Evolutionary conservation across 176 grass and related monocot genomes (phyloP), one percentile per base, ranked within the genome.

Genomic region (Oryza glumipatula): DNA sequence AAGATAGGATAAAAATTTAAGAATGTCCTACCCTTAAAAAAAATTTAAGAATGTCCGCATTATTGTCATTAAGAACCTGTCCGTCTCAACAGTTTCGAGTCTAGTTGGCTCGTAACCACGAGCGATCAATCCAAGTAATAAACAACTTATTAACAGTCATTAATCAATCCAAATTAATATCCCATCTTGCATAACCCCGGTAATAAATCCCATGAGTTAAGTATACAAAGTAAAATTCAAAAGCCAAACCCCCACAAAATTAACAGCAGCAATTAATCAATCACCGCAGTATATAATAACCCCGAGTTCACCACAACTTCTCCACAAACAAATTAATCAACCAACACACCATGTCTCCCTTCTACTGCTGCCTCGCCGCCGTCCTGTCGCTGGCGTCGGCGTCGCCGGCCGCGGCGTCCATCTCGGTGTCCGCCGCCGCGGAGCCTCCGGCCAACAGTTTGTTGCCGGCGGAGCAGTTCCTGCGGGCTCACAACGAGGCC

Each of bases 401-500:
- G 1, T 72, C 39, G n/a, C 52, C 21, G 21, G 26, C 76, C 0
- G 19, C 67, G 3, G 67, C 84, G 4, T 52, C 49, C 51, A 1
- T 71, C 2, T 9, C 5, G 14, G 39, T 82, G 21, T 54, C 80
- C 23, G 16, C 39, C 19, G 39, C 39, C 39, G 39, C 39, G 39
- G 39, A 49, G 13, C 47, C 47, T 4, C 47, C 47, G 47, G 0
- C 13, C 3, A 1, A 41, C 39, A 1, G 7, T 41, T 41, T 39
- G 43, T 58, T 11, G 28, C 8, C 44, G 1, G 24, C 8, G 21
- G 16, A 23, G 30, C 76, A 80, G 69, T 86, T 86, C 84, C 84
- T 80, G 68, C 65, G 43, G 65, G 77, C 26, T 44, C 84, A 86
- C 26, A 80, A 86, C 77, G 44, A 21, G 14, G 84, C 58, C 0